These are phyloP conservation scores for Ascochyta clinopodiicola DNA, from an alignment of 2,329 filamentous ascomycete species.

Conservation along the genomic window DNA sequence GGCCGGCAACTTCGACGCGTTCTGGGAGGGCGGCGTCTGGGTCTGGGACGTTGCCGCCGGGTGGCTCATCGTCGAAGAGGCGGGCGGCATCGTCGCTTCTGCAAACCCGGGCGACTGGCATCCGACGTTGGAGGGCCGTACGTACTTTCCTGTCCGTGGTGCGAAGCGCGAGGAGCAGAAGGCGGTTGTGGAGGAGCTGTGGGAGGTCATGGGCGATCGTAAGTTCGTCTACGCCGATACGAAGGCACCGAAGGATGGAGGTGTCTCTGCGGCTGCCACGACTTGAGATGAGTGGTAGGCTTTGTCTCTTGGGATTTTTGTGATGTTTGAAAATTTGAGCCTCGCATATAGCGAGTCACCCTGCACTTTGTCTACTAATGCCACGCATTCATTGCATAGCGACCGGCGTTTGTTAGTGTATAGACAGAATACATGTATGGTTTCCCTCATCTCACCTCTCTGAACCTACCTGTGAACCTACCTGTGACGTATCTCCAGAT, in stretches of 20 bases:
- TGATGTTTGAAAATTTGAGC: too few species aligned
- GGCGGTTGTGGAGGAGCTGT: slow-evolving; percentile 44
- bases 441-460: background rate
- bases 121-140: slow-evolving; percentile 41
- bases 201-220: slow-evolving; percentile 44
- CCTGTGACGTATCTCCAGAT: too few species aligned
- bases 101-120: slow-evolving; percentile 48
- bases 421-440: background rate
- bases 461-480: background rate
- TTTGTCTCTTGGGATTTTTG: too few species aligned
- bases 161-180: slow-evolving; percentile 42
- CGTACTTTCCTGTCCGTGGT: slow-evolving; percentile 44
- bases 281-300: background rate
- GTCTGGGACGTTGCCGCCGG: slow-evolving; percentile 49
- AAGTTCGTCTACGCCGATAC: slow-evolving; percentile 36
- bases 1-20: slow-evolving; percentile 42
- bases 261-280: background rate
- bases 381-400: background rate
- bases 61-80: slow-evolving; percentile 49
- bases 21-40: slow-evolving; percentile 49
- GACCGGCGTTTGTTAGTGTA: background rate
- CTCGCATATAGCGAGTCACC: too few species aligned
- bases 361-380: too few species aligned
- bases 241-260: background rate
- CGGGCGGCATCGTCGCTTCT: slow-evolving; percentile 46